phyloP scores from a whole-genome alignment of 192 early-diverging fungal genomes.

The Umbelopsis vinacea region DNA sequence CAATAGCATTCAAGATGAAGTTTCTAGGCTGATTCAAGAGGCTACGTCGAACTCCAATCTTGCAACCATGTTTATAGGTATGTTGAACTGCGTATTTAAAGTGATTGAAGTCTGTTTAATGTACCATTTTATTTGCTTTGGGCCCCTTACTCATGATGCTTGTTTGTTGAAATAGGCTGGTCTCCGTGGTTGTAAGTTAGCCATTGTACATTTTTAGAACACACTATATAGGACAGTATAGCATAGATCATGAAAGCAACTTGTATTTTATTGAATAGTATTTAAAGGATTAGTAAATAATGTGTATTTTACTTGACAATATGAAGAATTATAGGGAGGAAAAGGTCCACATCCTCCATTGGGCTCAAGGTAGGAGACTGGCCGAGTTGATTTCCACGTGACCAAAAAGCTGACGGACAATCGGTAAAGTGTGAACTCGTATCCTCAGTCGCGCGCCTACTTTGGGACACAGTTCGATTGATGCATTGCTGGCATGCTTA shows the following conservation, averaged over 20 bases:
- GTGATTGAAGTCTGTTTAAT: no score
- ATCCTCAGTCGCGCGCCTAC: neutral
- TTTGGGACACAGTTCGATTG: neutral
- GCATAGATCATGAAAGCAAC: no score
- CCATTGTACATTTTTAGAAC: no score
- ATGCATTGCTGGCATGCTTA: constrained; percentile 15
- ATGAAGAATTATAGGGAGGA: no score
- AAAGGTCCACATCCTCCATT: no score
- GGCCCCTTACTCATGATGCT: neutral
- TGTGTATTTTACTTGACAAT: no score
- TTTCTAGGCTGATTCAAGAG: constrained; percentile 8
- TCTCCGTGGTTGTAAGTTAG: constrained; percentile 24
- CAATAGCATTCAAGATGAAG: constrained; percentile 10
- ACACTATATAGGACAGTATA: no score
- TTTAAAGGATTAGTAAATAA: no score
- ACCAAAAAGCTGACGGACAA: neutral
- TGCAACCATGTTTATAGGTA: constrained; percentile 87
- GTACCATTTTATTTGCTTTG: no score
- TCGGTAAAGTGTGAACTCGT: neutral
- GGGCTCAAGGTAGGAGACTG: no score
- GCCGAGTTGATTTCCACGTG: no score
- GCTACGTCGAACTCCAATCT: constrained; percentile 12
- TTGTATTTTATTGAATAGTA: no score
- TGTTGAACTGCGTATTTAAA: neutral
- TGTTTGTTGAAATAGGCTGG: constrained; percentile 24